phyloP scores from a whole-genome alignment of 2,329 filamentous ascomycete genomes.

The Aspergillus uvarum region DNA sequence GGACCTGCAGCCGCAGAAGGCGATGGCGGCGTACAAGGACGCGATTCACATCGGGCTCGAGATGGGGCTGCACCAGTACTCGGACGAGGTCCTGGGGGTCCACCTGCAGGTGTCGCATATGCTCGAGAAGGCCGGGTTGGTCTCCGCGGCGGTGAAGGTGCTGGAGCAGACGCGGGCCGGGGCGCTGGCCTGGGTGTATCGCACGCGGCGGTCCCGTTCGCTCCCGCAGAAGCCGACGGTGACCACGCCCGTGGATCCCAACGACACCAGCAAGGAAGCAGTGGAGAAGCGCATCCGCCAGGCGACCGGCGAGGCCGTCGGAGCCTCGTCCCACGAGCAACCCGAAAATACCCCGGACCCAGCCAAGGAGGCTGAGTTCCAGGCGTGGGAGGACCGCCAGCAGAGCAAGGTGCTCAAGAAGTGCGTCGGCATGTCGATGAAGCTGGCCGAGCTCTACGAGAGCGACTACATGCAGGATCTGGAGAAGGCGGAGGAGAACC shows the following conservation, averaged over 20 bases:
- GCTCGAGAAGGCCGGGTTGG: constrained; percentile 73
- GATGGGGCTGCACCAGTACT: constrained; percentile 79
- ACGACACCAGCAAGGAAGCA: no score
- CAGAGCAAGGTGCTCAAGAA: constrained; percentile 70
- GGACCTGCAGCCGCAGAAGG: constrained; percentile 69
- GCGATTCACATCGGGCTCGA: constrained; percentile 73
- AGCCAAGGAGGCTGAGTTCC: neutral
- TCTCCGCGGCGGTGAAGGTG: constrained; percentile 69
- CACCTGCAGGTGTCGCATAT: constrained; percentile 78
- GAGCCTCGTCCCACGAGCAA: neutral
- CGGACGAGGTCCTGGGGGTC: constrained; percentile 86
- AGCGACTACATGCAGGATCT: constrained; percentile 72
- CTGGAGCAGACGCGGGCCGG: constrained; percentile 74
- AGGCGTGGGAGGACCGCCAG: constrained; percentile 27
- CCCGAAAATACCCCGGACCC: neutral
- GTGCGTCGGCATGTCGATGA: constrained; percentile 73
- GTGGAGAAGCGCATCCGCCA: no score
- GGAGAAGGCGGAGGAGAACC: constrained; percentile 70
- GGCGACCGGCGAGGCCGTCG: no score
- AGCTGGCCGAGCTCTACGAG: constrained; percentile 80
- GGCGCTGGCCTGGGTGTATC: constrained; percentile 51
- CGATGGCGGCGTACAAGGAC: constrained; percentile 78
- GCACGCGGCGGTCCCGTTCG: constrained; percentile 22
- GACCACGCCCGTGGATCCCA: constrained; percentile 26
- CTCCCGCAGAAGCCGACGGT: constrained; percentile 25